Base-by-base conservation (phyloP, 2,329 filamentous ascomycete species). In the Colletotrichum musae region DNA sequence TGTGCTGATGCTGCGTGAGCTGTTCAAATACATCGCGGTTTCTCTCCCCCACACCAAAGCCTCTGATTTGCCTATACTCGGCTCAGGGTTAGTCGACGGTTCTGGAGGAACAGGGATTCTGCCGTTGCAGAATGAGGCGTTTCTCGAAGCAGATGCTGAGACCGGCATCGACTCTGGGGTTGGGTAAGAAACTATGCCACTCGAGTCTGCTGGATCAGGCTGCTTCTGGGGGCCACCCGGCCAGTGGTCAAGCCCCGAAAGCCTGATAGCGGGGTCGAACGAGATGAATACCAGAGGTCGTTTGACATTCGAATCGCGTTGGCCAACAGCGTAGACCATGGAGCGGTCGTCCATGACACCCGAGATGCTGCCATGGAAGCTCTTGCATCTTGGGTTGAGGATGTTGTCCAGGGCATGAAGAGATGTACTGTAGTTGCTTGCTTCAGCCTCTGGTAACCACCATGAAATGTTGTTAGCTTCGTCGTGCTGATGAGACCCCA, bases 331-430 rank as follows among this genome's bases (percentile, higher is more conserved):
- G 72, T 86, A 88, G 3, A 87, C 75, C n/a, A 87, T 70, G 5
- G 80, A 81, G 13, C 82, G 76, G n/a, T 86, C 83, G 70, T 88
- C 85, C 74, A 82, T 83, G 16, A 74, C 76, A 18, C 83, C 85
- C 2, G 80, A 76, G 2, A 86, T 75, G 7, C 76, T 73, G 0
- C 82, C 80, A 3, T 71, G 51, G 58, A 79, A 75, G 0, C 64
- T 74, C 0, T 79, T 78, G 1, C 84, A 81, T 47, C 21, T 61
- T 2, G 67, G 67, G 64, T 82, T 85, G 52, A 83, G 74, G 5
- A 87, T 73, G 6, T 77, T 71, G 28, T 78, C 73, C 4, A 82
- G 65, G n/a, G 76, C 74, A 26, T 76, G 64, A n/a, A 69, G 50
- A 6, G 45, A 48, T 5, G 32, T 1, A 18, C 56, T 53, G 6